phyloP scores from a whole-genome alignment of 2,329 filamentous ascomycete species.

The Orbilia javanica region DNA sequence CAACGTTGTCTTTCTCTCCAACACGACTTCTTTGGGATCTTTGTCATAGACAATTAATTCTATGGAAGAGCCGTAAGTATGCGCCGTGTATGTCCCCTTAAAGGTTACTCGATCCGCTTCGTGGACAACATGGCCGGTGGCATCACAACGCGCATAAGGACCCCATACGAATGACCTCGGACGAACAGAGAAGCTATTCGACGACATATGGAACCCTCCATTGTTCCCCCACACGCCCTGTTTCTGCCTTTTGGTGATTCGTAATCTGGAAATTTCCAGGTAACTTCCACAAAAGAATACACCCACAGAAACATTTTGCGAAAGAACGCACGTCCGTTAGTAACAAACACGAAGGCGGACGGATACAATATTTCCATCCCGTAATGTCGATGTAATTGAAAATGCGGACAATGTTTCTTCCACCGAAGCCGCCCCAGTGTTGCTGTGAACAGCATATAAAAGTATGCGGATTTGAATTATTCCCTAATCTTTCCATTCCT shows the following conservation, averaged over 20 bases:
- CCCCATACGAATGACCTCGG: conserved; percentile 47
- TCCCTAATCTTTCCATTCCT: conserved; percentile 58
- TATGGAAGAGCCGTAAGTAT: conserved; percentile 48
- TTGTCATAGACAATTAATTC: conserved; percentile 34
- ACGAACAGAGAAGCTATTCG: conserved; percentile 49
- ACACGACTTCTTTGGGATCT: conserved; percentile 42
- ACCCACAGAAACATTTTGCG: background rate
- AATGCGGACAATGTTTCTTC: conserved; percentile 23
- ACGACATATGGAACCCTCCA: conserved; percentile 20
- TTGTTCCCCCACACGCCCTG: conserved; percentile 42
- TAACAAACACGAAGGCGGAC: conserved; percentile 44
- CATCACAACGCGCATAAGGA: conserved; percentile 43
- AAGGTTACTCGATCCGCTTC: conserved; percentile 57
- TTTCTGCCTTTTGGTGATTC: conserved; percentile 26
- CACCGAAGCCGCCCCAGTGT: conserved; percentile 25
- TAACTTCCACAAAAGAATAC: conserved; percentile 15
- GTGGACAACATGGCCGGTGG: conserved; percentile 55
- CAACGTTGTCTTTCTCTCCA: conserved; percentile 13
- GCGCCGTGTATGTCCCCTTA: conserved; percentile 51
- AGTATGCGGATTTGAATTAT: conserved; percentile 33
- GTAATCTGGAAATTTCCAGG: conserved; percentile 43
- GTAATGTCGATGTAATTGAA: conserved; percentile 42
- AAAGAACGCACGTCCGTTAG: conserved; percentile 22
- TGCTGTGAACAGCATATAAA: conserved; percentile 56
- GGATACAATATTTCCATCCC: conserved; percentile 36